Percentiles rank a stretch among this genome's conserved stretches.
phyloP scores from a whole-genome alignment of 257 asterid genomes.

The Agastache rugosa region DNA sequence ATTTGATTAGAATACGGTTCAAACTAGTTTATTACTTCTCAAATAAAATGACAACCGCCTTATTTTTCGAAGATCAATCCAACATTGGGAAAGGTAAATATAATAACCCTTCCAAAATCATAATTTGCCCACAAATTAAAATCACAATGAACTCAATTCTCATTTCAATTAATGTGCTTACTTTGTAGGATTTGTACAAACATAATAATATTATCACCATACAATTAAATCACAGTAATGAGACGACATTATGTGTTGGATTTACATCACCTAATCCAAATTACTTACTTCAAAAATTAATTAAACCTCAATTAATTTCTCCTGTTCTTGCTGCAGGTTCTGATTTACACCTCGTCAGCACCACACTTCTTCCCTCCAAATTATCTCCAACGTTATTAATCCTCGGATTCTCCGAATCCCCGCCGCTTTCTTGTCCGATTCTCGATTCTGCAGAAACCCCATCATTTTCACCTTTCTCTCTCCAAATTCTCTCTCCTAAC shows the following conservation, averaged over 20 bases:
- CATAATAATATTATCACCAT: not conserved
- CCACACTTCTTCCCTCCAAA: conserved; percentile 35
- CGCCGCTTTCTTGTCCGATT: conserved; percentile 30
- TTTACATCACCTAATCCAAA: too few relatives aligned
- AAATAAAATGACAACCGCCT: not conserved
- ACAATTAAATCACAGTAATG: not conserved
- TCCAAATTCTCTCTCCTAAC: conserved; percentile 60
- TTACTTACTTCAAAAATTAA: too few relatives aligned
- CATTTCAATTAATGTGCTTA: too few relatives aligned
- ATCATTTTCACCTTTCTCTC: conserved; percentile 34
- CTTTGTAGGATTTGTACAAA: not conserved
- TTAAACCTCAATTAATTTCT: too few relatives aligned
- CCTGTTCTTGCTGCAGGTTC: conserved; percentile 46
- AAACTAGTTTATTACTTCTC: too few relatives aligned
- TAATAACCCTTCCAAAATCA: too few relatives aligned
- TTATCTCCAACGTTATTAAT: conserved; percentile 12
- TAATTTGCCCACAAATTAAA: not conserved
- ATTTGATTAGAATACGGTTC: too few relatives aligned
- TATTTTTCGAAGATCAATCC: not conserved
- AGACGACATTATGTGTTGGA: conserved; percentile 2
- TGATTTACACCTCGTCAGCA: conserved; percentile 69
- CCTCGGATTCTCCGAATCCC: conserved; percentile 30
- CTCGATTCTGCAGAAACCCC: conserved; percentile 39
- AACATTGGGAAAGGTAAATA: not conserved
- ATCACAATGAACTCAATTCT: not conserved